Evolutionary conservation across 495 filamentous ascomycete species (phyloP).

Genomic region (Talaromyces nanjingensis): DNA sequence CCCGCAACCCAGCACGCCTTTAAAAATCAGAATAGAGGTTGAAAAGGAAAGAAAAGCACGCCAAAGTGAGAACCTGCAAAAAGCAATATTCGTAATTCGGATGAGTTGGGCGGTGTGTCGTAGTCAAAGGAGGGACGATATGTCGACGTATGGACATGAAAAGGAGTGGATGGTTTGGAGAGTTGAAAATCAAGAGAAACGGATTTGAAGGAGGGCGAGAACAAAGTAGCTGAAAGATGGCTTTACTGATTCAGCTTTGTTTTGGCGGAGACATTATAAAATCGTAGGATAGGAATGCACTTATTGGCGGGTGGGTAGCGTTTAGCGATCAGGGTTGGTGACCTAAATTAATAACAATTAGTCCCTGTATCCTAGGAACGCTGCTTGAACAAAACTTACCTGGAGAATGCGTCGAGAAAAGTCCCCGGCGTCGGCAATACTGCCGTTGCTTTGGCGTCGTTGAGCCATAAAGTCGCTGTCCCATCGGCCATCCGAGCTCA

Average conservation of each 20-base stretch:
- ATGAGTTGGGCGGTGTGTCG: slow-evolving; percentile 1
- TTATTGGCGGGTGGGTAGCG: not conserved
- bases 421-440: slow-evolving; percentile 96
- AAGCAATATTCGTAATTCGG: slow-evolving; percentile 6
- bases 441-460: slow-evolving; percentile 87
- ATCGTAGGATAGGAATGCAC: not conserved
- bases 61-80: not conserved
- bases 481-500: slow-evolving; percentile 71
- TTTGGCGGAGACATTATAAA: not conserved
- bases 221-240: not conserved
- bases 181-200: not conserved
- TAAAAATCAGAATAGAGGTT: not conserved
- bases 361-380: not conserved
- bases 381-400: slow-evolving; percentile 41
- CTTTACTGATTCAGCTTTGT: not conserved
- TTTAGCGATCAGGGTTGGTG: slow-evolving; percentile 40
- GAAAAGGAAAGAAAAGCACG: slow-evolving; percentile 1
- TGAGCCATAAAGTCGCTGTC: slow-evolving; percentile 81
- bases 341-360: slow-evolving; percentile 23
- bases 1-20: not conserved
- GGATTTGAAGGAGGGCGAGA: not conserved
- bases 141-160: slow-evolving; percentile 1
- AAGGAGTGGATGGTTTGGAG: not conserved
- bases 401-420: slow-evolving; percentile 94
- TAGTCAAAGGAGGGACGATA: not conserved